Percentiles rank a stretch among this genome's conserved stretches.
Conservation (phyloP, 306 rosid species). For the Cucurbita maxima region DNA sequence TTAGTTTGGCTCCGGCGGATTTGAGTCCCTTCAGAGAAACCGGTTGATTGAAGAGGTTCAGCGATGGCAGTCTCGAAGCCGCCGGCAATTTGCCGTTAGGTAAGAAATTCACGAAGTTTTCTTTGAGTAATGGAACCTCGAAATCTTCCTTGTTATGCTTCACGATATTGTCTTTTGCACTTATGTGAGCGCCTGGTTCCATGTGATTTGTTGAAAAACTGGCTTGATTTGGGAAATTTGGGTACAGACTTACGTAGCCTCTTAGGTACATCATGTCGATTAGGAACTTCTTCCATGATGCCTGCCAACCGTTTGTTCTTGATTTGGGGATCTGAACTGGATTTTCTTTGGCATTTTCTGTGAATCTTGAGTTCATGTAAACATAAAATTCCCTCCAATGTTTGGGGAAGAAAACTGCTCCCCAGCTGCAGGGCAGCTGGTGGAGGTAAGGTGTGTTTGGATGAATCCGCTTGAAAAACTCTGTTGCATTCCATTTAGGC, state of each 20-base stretch:
- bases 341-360: conserved; percentile 64
- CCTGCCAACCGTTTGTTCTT: conserved; percentile 96
- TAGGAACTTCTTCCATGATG: conserved; percentile 94
- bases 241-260: conserved; percentile 87
- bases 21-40: conserved; percentile 76
- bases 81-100: conserved; percentile 69
- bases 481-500: conserved; percentile 83
- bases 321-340: conserved; percentile 92
- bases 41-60: conserved; percentile 77
- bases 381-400: conserved; percentile 97
- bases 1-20: conserved; percentile 81
- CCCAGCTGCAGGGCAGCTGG: conserved; percentile 94
- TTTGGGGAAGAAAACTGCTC: conserved; percentile 93
- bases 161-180: conserved; percentile 70
- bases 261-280: conserved; percentile 97
- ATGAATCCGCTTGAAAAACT: conserved; percentile 53
- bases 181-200: conserved; percentile 98
- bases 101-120: conserved; percentile 41
- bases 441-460: conserved; percentile 92
- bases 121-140: conserved; percentile 76
- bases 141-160: conserved; percentile 68
- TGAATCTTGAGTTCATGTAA: conserved; percentile 84
- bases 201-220: conserved; percentile 94
- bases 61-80: conserved; percentile 60
- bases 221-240: conserved; percentile 78